These are phyloP conservation scores for Malus sylvestris DNA, from an alignment of 306 rosid species.

Conservation along the genomic window DNA sequence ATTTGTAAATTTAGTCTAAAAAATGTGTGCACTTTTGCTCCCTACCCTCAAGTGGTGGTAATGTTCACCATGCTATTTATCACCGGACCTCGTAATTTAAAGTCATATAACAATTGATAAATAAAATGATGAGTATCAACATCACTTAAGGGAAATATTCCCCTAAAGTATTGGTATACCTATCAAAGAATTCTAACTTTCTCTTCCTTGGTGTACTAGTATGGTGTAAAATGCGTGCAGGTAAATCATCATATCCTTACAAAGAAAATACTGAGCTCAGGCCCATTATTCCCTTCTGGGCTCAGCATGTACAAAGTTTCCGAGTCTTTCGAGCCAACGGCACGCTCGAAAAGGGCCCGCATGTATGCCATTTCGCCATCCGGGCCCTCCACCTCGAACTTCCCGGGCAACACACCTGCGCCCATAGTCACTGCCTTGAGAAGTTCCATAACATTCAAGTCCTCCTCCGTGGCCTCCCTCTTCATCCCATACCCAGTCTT, in stretches of 20 bases:
- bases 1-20: no score
- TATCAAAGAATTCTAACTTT: not conserved
- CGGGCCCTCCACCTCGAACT: slow-evolving; percentile 26
- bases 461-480: slow-evolving; percentile 64
- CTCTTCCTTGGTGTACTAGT: not conserved
- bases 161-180: no score
- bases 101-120: no score
- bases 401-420: slow-evolving; percentile 65
- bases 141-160: no score
- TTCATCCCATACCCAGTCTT: slow-evolving; percentile 61
- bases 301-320: slow-evolving; percentile 78
- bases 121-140: no score
- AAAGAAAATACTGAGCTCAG: slow-evolving; percentile 75
- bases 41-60: no score
- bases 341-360: slow-evolving; percentile 61
- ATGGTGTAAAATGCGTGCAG: not conserved
- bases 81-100: no score
- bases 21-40: no score
- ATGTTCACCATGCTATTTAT: no score
- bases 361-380: slow-evolving; percentile 60
- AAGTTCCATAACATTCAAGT: slow-evolving; percentile 57
- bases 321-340: slow-evolving; percentile 65
- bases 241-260: slow-evolving; percentile 36
- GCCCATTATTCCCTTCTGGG: slow-evolving; percentile 64
- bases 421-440: slow-evolving; percentile 74